A percentile compares a stretch with the other conserved stretches of the same genome.
Evolutionary conservation across 371 early-diverging fungal species (phyloP).

Genomic region (Syncephalis plumigaleata): DNA sequence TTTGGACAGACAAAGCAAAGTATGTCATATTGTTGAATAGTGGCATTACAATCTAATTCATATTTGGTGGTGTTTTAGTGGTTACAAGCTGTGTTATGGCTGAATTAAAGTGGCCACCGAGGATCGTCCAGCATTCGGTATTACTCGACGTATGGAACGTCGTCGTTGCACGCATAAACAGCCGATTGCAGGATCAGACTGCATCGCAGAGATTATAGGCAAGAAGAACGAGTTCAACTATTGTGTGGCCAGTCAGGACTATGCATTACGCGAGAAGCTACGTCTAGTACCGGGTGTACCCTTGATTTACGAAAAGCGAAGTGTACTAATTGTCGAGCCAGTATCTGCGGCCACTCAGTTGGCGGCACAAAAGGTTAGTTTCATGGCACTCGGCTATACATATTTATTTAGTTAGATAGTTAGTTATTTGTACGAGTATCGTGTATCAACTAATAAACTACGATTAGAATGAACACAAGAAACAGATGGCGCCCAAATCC

Average conservation of each 20-base stretch:
- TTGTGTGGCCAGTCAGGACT: slow-evolving; percentile 66
- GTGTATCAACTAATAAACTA: not conserved
- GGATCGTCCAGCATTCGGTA: slow-evolving; percentile 31
- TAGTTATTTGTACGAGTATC: too few relatives aligned
- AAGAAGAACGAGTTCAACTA: slow-evolving; percentile 56
- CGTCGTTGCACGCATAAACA: slow-evolving; percentile 59
- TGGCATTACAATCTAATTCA: too few relatives aligned
- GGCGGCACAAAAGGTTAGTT: slow-evolving; percentile 21
- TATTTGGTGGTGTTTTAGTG: slow-evolving; percentile 21
- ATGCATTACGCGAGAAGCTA: slow-evolving; percentile 36
- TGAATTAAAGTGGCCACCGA: slow-evolving; percentile 44
- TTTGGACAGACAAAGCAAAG: slow-evolving; percentile 35
- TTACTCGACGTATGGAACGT: slow-evolving; percentile 44
- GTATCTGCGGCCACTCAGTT: slow-evolving; percentile 29
- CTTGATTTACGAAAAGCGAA: slow-evolving; percentile 57
- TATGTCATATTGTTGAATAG: slow-evolving; percentile 10
- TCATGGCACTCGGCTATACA: too few relatives aligned
- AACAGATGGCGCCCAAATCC: not conserved
- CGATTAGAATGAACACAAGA: slow-evolving; percentile 2
- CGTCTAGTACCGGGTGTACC: slow-evolving; percentile 70
- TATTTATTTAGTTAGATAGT: too few relatives aligned
- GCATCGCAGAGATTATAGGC: slow-evolving; percentile 54
- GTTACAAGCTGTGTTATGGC: slow-evolving; percentile 63
- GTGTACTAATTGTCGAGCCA: slow-evolving; percentile 68
- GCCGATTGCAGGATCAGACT: slow-evolving; percentile 46